Evolutionary conservation across 208 protist species (phyloP).

Genomic region (Wallacemonas rigidus): DNA sequence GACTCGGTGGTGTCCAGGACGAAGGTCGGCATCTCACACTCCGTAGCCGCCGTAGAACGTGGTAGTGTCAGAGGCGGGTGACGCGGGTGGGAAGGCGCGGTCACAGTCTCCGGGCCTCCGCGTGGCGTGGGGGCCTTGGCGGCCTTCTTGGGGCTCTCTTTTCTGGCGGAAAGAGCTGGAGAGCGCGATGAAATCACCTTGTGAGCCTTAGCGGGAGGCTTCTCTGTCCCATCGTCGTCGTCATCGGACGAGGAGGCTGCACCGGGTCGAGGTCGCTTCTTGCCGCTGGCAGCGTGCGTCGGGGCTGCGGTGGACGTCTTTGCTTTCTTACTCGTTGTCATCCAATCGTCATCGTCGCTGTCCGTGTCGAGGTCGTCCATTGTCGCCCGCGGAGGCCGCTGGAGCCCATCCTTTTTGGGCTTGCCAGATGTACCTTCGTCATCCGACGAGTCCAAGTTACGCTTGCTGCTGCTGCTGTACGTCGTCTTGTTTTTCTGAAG

Average conservation of each 20-base stretch:
- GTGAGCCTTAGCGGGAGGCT: background rate
- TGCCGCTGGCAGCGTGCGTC: background rate
- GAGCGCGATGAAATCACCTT: background rate
- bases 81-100: background rate
- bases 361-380: slow-evolving; percentile 20
- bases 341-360: slow-evolving; percentile 48
- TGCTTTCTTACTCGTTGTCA: slow-evolving; percentile 25
- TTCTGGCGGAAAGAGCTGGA: background rate
- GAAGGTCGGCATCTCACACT: slow-evolving; percentile 62
- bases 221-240: slow-evolving; percentile 15
- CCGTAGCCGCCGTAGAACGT: slow-evolving; percentile 36
- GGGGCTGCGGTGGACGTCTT: slow-evolving; percentile 3
- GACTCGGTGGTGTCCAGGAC: slow-evolving; percentile 55
- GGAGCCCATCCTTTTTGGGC: slow-evolving; percentile 7
- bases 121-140: slow-evolving; percentile 12
- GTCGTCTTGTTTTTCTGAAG: slow-evolving; percentile 35
- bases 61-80: slow-evolving; percentile 41
- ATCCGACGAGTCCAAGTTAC: slow-evolving; percentile 19
- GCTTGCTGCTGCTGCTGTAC: slow-evolving; percentile 20
- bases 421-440: slow-evolving; percentile 16
- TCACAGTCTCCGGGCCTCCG: background rate
- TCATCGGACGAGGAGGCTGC: slow-evolving; percentile 31
- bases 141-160: slow-evolving; percentile 20
- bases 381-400: slow-evolving; percentile 18
- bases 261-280: slow-evolving; percentile 29